Conservation (phyloP, 495 filamentous ascomycete genomes). For the Aeminium ludgeri region DNA sequence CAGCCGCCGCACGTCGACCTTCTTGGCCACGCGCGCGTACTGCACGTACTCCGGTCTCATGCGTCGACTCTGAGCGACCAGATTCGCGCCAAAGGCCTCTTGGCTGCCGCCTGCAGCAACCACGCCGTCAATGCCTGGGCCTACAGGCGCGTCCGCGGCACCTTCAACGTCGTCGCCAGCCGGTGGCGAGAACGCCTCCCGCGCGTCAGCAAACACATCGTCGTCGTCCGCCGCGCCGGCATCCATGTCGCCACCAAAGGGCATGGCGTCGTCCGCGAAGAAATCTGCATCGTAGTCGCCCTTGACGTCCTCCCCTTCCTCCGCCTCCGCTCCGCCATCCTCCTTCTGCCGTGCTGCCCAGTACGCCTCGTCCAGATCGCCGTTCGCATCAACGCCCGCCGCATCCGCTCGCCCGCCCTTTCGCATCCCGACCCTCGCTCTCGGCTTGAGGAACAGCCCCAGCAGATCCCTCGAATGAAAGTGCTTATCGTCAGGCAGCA, state of each 20-base stretch:
- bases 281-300: slow-evolving; percentile 92
- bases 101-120: slow-evolving; percentile 30
- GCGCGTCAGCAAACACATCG: slow-evolving; percentile 74
- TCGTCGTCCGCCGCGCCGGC: slow-evolving; percentile 68
- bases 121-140: slow-evolving; percentile 25
- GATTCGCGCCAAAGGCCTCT: slow-evolving; percentile 70
- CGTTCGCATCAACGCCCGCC: slow-evolving; percentile 29
- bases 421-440: slow-evolving; percentile 52
- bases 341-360: slow-evolving; percentile 54
- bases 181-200: slow-evolving; percentile 75
- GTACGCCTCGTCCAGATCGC: slow-evolving; percentile 84
- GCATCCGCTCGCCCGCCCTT: slow-evolving; percentile 23
- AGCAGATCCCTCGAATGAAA: slow-evolving; percentile 88
- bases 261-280: slow-evolving; percentile 84
- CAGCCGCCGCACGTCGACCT: slow-evolving; percentile 87
- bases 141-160: slow-evolving; percentile 12
- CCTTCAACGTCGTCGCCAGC: slow-evolving; percentile 32
- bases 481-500: slow-evolving; percentile 94
- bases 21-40: slow-evolving; percentile 91
- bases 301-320: slow-evolving; percentile 35
- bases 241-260: slow-evolving; percentile 40
- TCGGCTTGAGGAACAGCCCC: slow-evolving; percentile 84
- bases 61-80: slow-evolving; percentile 76
- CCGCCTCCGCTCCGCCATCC: slow-evolving; percentile 25
- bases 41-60: slow-evolving; percentile 87